These are phyloP conservation scores for Solanum lignicaule DNA, from an alignment of 257 asterid genomes.

Conservation along the genomic window DNA sequence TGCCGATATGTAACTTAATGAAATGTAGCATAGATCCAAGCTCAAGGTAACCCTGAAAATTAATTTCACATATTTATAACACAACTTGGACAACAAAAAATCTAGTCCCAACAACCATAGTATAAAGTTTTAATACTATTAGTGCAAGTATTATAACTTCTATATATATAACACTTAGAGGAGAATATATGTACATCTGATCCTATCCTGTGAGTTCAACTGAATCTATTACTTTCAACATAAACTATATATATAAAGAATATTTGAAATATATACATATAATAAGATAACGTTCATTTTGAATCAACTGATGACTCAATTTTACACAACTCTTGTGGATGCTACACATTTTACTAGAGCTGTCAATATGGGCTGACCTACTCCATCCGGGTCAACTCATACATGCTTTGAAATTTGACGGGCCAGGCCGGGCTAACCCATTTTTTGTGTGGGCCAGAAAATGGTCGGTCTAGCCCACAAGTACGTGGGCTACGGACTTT, in stretches of 20 bases:
- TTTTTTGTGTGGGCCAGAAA: too few species aligned
- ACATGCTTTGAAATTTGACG: too few species aligned
- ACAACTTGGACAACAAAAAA: background rate
- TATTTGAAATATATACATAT: background rate
- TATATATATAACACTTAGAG: background rate
- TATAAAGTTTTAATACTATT: background rate
- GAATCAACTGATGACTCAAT: background rate
- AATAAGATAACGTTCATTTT: background rate
- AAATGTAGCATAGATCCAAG: constrained; percentile 34
- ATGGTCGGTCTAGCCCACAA: too few species aligned
- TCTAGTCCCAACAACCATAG: background rate
- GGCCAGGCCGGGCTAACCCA: too few species aligned
- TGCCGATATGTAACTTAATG: constrained; percentile 39
- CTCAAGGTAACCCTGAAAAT: constrained; percentile 33
- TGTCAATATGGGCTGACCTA: too few species aligned
- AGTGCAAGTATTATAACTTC: background rate
- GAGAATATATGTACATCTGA: background rate
- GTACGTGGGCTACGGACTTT: too few species aligned
- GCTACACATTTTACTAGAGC: background rate
- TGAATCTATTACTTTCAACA: background rate
- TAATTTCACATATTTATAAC: background rate
- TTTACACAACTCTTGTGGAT: background rate
- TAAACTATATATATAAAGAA: background rate
- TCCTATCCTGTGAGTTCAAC: background rate
- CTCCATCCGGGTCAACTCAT: too few species aligned